A percentile compares a stretch with the other conserved stretches of the same genome.
phyloP scores from a whole-genome alignment of 2,329 filamentous ascomycete species.

The Penicillium frequentans region DNA sequence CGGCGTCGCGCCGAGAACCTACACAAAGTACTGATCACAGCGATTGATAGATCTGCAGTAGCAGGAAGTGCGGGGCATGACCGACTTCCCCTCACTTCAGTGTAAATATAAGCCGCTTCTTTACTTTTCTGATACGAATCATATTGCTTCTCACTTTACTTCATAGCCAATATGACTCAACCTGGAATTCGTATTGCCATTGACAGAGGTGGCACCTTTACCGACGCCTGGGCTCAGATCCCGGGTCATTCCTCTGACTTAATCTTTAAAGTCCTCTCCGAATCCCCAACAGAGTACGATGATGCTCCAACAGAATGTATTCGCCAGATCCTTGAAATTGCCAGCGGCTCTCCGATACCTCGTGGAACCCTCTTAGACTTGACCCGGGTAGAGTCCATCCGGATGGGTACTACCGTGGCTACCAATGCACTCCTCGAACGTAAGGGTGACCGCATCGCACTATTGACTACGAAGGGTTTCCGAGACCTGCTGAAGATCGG shows the following conservation, averaged over 20 bases:
- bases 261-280: constrained; percentile 33
- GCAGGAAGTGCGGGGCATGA: background rate
- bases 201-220: constrained; percentile 32
- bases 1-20: background rate
- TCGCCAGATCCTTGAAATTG: constrained; percentile 66
- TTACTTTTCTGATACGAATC: background rate
- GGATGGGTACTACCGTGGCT: constrained; percentile 91
- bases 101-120: background rate
- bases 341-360: constrained; percentile 18
- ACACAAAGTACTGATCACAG: background rate
- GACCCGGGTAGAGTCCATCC: constrained; percentile 51
- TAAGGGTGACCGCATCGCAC: constrained; percentile 80
- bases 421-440: constrained; percentile 84
- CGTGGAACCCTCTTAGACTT: constrained; percentile 12
- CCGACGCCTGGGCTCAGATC: constrained; percentile 28
- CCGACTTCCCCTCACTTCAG: background rate
- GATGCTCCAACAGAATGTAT: constrained; percentile 72
- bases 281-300: constrained; percentile 29
- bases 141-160: background rate
- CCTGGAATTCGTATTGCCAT: background rate
- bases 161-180: background rate
- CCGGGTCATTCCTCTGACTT: constrained; percentile 23
- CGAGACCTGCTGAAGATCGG: constrained; percentile 79
- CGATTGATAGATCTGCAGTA: background rate
- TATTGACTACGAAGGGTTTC: constrained; percentile 81